phyloP scores from a whole-genome alignment of 345 rosid species.

The Melaleuca quinquenervia region DNA sequence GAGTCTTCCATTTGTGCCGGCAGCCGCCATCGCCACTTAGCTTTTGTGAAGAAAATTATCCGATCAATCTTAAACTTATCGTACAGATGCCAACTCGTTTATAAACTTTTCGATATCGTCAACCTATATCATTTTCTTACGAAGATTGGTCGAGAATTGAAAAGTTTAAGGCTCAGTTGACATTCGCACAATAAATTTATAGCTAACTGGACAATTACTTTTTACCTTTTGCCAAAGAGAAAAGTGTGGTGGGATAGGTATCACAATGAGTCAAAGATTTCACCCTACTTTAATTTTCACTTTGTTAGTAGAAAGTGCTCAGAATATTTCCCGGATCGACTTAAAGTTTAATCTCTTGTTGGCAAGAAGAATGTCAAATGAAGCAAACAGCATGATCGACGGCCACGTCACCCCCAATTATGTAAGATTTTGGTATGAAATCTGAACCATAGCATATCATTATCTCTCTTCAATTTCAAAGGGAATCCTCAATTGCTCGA shows the following conservation, averaged over 20 bases:
- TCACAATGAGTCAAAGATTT: neutral
- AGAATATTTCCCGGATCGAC: neutral
- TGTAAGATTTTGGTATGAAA: neutral
- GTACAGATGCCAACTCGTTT: accelerated
- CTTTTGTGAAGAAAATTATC: neutral
- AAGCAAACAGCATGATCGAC: neutral
- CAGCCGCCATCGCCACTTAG: neutral
- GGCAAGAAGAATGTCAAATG: neutral
- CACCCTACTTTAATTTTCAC: neutral
- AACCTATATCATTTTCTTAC: neutral
- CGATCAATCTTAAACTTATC: accelerated
- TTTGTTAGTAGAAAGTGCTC: neutral
- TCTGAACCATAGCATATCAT: neutral
- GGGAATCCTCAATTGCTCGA: accelerated
- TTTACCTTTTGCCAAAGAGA: neutral
- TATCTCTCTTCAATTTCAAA: neutral
- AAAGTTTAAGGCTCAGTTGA: neutral
- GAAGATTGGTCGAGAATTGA: neutral
- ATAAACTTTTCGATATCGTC: neutral
- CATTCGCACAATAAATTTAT: accelerated
- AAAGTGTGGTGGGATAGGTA: neutral
- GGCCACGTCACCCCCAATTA: neutral
- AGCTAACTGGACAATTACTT: accelerated
- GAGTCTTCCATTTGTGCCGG: neutral
- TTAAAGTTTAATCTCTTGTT: neutral